A percentile compares a stretch with the other conserved stretches of the same genome.
Conservation (phyloP, 2,329 filamentous ascomycete genomes). For the Paradendryphiella salina region DNA sequence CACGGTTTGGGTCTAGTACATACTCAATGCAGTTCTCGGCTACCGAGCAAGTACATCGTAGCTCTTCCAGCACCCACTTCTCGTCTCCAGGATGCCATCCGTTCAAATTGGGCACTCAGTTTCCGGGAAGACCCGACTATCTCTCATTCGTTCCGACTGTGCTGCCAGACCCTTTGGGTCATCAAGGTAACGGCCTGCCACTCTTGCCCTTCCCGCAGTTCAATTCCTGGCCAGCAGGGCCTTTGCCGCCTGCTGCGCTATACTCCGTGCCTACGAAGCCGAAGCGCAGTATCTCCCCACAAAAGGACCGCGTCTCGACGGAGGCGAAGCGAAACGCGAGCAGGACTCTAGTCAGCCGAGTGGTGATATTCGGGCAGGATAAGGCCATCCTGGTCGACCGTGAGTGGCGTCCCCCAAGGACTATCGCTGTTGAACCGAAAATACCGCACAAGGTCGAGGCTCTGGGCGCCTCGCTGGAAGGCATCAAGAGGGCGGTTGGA, state of each 20-base stretch:
- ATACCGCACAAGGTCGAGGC: no score
- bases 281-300: constrained; percentile 4
- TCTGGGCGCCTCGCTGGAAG: background rate
- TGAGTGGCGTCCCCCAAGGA: constrained; percentile 17
- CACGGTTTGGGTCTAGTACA: background rate
- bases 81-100: background rate
- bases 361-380: constrained; percentile 25
- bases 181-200: background rate
- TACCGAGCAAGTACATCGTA: background rate
- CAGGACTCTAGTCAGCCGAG: constrained; percentile 15
- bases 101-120: no score
- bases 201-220: background rate
- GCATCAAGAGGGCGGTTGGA: background rate
- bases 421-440: constrained; percentile 1
- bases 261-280: constrained; percentile 28
- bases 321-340: background rate
- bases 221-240: background rate
- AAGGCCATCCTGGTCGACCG: constrained; percentile 25
- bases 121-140: no score
- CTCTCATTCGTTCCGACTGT: background rate
- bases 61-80: constrained; percentile 1
- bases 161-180: background rate
- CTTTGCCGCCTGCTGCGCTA: constrained; percentile 24
- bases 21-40: background rate
- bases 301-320: constrained; percentile 1